These are phyloP conservation scores for Pseudocercospora ulei DNA, from an alignment of 2,329 filamentous ascomycete species.

Conservation along the genomic window DNA sequence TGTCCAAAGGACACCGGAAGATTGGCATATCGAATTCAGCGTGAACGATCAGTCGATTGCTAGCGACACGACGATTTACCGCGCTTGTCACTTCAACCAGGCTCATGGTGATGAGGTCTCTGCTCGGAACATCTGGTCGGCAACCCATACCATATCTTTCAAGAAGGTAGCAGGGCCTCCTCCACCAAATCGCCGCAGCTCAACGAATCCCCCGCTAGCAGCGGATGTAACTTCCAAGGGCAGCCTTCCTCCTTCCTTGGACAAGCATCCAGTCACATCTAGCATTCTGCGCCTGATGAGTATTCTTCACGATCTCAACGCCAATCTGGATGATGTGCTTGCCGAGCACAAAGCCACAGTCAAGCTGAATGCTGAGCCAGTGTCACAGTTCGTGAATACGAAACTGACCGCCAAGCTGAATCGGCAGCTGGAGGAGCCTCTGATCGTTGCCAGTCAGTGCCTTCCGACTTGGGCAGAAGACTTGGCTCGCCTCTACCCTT, in stretches of 20 bases:
- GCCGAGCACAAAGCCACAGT: conserved; percentile 57
- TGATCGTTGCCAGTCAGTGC: conserved; percentile 95
- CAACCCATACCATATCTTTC: conserved; percentile 84
- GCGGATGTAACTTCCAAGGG: conserved; percentile 49
- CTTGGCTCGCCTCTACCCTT: conserved; percentile 82
- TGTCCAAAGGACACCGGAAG: conserved; percentile 68
- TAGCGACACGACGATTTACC: conserved; percentile 91
- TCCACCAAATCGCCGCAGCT: conserved; percentile 55
- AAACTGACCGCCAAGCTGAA: conserved; percentile 97
- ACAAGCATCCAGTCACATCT: conserved; percentile 72
- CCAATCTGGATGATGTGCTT: conserved; percentile 83
- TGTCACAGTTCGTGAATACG: conserved; percentile 94
- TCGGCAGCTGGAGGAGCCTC: conserved; percentile 85
- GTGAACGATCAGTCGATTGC: conserved; percentile 73
- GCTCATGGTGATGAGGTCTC: conserved; percentile 54
- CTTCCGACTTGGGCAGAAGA: conserved; percentile 94
- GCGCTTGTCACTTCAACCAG: conserved; percentile 71
- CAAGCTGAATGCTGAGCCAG: conserved; percentile 66
- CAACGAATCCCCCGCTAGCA: conserved; percentile 33
- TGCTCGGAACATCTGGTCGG: conserved; percentile 76
- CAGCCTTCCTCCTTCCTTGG: conserved; percentile 65
- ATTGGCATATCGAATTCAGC: conserved; percentile 96
- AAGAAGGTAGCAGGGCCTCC: conserved; percentile 74
- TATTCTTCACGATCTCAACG: conserved; percentile 84
- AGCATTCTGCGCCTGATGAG: conserved; percentile 81